Base-by-base conservation (phyloP, 139 green algal genomes). In the Haematococcus sp. region DNA sequence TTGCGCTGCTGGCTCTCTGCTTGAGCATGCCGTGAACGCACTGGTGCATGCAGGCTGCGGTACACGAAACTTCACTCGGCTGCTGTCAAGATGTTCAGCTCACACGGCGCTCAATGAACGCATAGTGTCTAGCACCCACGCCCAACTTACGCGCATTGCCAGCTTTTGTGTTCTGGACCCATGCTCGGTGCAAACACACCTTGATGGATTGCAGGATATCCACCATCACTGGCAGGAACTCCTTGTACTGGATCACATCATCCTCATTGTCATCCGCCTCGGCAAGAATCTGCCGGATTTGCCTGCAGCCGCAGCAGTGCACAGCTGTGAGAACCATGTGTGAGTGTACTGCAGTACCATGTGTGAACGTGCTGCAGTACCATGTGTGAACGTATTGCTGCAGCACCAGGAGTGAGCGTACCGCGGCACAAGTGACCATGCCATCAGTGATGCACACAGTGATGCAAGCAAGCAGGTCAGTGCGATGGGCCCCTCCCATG, bases 201-300 rank as follows among this genome's bases (percentile, higher is more conserved):
- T 84, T 79, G 28, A 84, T 78, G 64, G 54, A 71, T 64, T 83
- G 82, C 40, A 87, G 51, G 27, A 87, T 77, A 60, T 87, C 82
- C 34, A 87, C 66, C 74, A 84, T 77, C 55, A 87, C 59, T 16
- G 82, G 82, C 66, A 88, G 35, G 74, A 88, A 88, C 72, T 88
- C 83, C 73, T 75, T 83, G 79, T 88, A 91, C 74, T 88, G 68
- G 35, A 91, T 85, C 2, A 88, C 77, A 28, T 83, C 75, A 63
- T 91, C 83, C 0, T 84, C 86, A 43, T 91, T 88, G 68, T 88
- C 86, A 46, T 91, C 86, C 32, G 81, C 84, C 78, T 91, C 84
- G 17, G 79, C 68, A 66, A 91, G 68, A 22, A 91, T 66, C 40
- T 79, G 63, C 27, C 87, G 81, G 43, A 91, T 81, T 61, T 86